Conservation (phyloP, 495 filamentous ascomycete genomes). For the Hypoxylon lenormandii region DNA sequence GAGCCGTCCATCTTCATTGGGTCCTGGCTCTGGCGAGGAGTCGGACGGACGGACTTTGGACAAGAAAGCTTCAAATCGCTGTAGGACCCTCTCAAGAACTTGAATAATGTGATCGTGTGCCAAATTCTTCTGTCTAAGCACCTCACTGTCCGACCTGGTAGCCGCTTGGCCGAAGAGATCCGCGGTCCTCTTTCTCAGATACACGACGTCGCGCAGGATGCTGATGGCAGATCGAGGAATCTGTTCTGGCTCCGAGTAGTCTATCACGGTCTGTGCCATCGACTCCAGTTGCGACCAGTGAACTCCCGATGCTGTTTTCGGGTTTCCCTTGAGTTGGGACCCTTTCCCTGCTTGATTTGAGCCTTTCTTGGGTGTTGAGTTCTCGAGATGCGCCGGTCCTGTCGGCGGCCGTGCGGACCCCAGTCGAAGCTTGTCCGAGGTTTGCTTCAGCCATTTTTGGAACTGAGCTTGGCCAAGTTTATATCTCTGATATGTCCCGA, state of each 20-base stretch:
- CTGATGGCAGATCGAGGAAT: conserved; percentile 43
- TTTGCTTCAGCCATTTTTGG: conserved; percentile 49
- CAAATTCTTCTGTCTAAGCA: conserved; percentile 39
- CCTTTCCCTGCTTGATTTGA: background rate
- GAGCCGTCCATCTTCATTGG: background rate
- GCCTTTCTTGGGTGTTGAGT: background rate
- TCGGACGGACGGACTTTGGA: conserved; percentile 2
- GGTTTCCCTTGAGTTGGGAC: background rate
- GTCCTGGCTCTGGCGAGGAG: background rate
- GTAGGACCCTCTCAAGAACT: conserved; percentile 46
- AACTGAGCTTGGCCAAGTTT: conserved; percentile 51
- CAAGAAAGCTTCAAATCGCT: conserved; percentile 30
- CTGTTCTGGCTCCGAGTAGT: conserved; percentile 40
- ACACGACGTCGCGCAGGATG: conserved; percentile 49
- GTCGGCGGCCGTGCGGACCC: conserved; percentile 1
- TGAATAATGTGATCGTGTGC: conserved; percentile 45
- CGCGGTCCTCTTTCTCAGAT: conserved; percentile 46
- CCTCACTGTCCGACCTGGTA: conserved; percentile 25
- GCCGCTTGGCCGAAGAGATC: conserved; percentile 38
- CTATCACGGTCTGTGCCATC: conserved; percentile 36
- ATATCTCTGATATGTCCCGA: conserved; percentile 33
- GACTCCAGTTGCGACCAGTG: conserved; percentile 44
- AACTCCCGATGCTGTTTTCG: conserved; percentile 11
- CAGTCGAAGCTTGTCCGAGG: conserved; percentile 30
- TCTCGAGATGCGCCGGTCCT: conserved; percentile 2